phyloP scores from a whole-genome alignment of 2,329 filamentous ascomycete species.

The Chaetomium sp. region DNA sequence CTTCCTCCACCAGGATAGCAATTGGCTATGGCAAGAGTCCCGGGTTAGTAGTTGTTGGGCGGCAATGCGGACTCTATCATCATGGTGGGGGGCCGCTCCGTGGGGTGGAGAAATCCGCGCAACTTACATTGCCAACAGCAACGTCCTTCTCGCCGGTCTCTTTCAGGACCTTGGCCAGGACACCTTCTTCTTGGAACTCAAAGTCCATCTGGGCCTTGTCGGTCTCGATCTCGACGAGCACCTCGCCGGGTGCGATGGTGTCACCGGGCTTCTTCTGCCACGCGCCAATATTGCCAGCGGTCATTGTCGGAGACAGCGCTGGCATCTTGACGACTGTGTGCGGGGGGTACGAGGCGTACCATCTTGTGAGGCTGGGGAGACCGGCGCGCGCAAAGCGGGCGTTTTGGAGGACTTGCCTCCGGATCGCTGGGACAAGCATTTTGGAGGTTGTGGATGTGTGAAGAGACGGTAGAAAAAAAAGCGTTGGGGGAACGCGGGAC shows the following conservation, averaged over 20 bases:
- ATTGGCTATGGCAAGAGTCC: conserved; percentile 62
- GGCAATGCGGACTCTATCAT: conserved; percentile 4
- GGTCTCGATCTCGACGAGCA: conserved; percentile 96
- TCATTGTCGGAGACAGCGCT: conserved; percentile 96
- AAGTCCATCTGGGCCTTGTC: conserved; percentile 99
- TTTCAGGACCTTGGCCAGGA: conserved; percentile 89
- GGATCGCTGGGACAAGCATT: conserved; percentile 59
- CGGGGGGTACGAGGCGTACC: conserved; percentile 79
- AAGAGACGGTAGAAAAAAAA: conserved; percentile 13
- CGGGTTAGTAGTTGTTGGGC: conserved; percentile 12
- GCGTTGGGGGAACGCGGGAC: conserved; percentile 18
- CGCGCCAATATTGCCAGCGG: conserved; percentile 85
- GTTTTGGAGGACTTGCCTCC: conserved; percentile 55
- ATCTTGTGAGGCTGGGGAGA: conserved; percentile 51
- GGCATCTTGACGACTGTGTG: conserved; percentile 98
- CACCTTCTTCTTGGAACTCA: conserved; percentile 97
- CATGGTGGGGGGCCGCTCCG: neutral
- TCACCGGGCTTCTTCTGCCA: conserved; percentile 99
- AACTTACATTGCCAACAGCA: conserved; percentile 83
- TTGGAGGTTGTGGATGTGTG: conserved; percentile 23
- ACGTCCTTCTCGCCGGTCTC: conserved; percentile 92
- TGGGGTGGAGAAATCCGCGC: conserved; percentile 12
- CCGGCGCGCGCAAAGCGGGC: conserved; percentile 44
- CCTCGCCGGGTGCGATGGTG: conserved; percentile 79
- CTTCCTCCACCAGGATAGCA: conserved; percentile 89